Evolutionary conservation across 352 stramenopile genomes (phyloP).

Genomic region (Pythium sukuiense): DNA sequence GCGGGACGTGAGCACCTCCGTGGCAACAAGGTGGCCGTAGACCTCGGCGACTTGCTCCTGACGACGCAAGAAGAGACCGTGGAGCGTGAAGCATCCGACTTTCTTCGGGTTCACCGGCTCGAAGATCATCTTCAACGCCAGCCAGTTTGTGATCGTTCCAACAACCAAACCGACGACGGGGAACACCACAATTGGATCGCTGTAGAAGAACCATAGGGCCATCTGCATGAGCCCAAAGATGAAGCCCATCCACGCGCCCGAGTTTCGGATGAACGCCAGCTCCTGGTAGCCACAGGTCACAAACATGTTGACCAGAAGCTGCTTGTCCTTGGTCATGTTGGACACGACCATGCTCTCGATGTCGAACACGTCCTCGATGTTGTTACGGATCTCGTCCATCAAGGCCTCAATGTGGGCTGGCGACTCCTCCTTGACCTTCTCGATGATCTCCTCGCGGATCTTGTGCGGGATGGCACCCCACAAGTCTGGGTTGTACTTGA

Average conservation of each 20-base stretch:
- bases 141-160: constrained; percentile 96
- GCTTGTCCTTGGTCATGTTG: constrained; percentile 93
- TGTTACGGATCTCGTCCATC: constrained; percentile 93
- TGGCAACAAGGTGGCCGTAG: constrained; percentile 84
- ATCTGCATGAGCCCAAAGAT: constrained; percentile 88
- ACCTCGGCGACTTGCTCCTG: constrained; percentile 91
- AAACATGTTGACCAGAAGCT: constrained; percentile 94
- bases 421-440: constrained; percentile 92
- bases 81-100: constrained; percentile 90
- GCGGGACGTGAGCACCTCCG: constrained; percentile 86
- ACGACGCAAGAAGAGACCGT: constrained; percentile 94
- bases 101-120: constrained; percentile 86
- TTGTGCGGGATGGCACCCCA: constrained; percentile 69
- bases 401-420: constrained; percentile 89
- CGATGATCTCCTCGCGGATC: constrained; percentile 90
- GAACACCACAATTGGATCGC: constrained; percentile 76
- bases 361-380: constrained; percentile 95
- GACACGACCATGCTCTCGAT: constrained; percentile 94
- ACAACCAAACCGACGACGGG: constrained; percentile 93
- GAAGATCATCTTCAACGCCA: constrained; percentile 93
- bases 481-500: constrained; percentile 85
- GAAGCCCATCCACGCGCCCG: constrained; percentile 86
- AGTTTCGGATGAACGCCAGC: constrained; percentile 89
- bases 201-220: constrained; percentile 84
- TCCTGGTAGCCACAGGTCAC: constrained; percentile 90